Conservation (phyloP, 169 alveolate genomes). For the Babesia divergens region DNA sequence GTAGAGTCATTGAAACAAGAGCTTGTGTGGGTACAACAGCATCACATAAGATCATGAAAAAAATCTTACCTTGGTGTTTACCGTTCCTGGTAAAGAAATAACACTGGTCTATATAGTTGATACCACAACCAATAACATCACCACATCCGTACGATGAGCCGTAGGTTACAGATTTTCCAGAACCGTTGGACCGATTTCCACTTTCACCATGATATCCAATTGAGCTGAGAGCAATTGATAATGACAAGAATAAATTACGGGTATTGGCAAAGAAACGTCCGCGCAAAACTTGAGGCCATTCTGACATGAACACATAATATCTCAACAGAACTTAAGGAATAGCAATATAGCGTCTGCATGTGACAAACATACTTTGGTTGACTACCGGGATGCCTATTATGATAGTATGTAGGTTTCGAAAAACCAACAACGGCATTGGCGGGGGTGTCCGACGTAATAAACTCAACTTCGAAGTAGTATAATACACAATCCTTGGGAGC, state of each 20-base stretch:
- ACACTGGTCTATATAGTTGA: conserved; percentile 66
- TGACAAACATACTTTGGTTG: conserved; percentile 53
- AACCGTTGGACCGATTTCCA: conserved; percentile 67
- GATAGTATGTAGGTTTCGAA: conserved; percentile 61
- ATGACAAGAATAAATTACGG: background rate
- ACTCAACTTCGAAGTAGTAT: conserved; percentile 75
- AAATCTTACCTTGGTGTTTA: conserved; percentile 66
- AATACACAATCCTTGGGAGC: conserved; percentile 74
- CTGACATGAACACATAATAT: too few species aligned
- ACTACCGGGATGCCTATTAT: conserved; percentile 76
- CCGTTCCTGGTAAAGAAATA: conserved; percentile 81
- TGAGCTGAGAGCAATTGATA: conserved; percentile 47
- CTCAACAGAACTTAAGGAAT: too few species aligned
- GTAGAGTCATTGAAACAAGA: too few species aligned
- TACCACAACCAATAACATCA: conserved; percentile 82
- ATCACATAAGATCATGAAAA: background rate
- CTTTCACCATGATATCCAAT: conserved; percentile 78
- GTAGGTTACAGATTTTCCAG: conserved; percentile 58
- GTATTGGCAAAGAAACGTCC: background rate
- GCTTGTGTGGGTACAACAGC: background rate
- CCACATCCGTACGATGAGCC: conserved; percentile 70
- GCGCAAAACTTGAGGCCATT: background rate
- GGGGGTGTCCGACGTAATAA: conserved; percentile 58
- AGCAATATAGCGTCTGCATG: background rate
- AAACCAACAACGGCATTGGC: conserved; percentile 77